Conservation (phyloP, 2,329 filamentous ascomycete species). For the Scedosporium boydii region DNA sequence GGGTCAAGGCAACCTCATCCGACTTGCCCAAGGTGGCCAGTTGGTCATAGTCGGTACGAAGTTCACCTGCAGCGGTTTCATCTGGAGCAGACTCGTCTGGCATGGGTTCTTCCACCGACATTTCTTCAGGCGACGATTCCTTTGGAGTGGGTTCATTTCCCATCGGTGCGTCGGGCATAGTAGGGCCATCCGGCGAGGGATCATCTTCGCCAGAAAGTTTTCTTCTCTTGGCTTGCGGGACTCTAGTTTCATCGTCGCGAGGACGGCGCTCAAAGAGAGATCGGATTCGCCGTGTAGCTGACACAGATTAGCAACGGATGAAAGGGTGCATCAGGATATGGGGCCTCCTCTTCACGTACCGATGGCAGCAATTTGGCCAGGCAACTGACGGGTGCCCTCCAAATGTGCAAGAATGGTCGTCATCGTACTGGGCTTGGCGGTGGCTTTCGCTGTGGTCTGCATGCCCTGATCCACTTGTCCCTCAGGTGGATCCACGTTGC, state of each 20-base stretch:
- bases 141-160: too few relatives aligned
- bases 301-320: neutral
- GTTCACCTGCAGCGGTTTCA: too few relatives aligned
- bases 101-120: too few relatives aligned
- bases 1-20: neutral
- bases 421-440: neutral
- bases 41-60: too few relatives aligned
- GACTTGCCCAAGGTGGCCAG: neutral
- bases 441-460: neutral
- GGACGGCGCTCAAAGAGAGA: neutral
- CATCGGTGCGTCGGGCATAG: neutral
- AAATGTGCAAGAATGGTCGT: neutral
- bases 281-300: neutral
- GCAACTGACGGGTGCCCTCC: conserved; percentile 1
- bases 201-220: neutral
- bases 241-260: neutral
- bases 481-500: neutral
- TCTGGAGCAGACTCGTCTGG: too few relatives aligned
- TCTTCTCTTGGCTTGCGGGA: neutral
- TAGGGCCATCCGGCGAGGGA: neutral
- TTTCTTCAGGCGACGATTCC: too few relatives aligned
- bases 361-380: neutral
- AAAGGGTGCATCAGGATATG: neutral
- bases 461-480: neutral
- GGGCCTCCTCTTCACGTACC: neutral